These are phyloP conservation scores for Rhizoclosmatium sp. DNA, from an alignment of 192 early-diverging fungal genomes.

Conservation along the genomic window DNA sequence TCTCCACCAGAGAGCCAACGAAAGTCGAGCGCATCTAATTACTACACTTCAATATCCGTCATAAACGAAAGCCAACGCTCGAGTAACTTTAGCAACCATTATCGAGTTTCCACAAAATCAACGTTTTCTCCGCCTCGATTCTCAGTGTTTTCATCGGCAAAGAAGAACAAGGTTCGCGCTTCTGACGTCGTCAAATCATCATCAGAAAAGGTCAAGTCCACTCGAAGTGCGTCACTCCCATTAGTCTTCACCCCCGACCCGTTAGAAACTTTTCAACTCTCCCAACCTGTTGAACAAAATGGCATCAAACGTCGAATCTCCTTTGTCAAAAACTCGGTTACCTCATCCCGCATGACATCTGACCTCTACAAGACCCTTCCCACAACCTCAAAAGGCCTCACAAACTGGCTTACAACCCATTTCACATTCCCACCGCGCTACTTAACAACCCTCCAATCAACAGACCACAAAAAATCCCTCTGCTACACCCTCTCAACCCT, in stretches of 20 bases:
- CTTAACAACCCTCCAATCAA: background rate
- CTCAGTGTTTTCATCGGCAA: background rate
- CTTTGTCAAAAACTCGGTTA: background rate
- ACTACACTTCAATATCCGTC: no score
- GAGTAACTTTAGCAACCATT: no score
- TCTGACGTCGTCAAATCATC: background rate
- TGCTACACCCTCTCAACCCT: constrained; percentile 5
- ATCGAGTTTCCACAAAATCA: no score
- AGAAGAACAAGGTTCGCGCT: background rate
- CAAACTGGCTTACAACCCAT: background rate
- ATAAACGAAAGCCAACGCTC: no score
- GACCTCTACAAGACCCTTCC: background rate
- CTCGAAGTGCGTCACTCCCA: background rate
- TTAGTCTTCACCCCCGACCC: background rate
- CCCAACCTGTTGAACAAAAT: background rate
- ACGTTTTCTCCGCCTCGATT: background rate
- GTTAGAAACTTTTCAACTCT: background rate
- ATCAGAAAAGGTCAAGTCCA: background rate
- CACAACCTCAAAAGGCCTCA: background rate
- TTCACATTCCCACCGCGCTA: constrained; percentile 10
- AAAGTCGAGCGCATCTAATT: no score
- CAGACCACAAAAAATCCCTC: background rate
- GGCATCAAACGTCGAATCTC: background rate
- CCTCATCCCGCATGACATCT: background rate
- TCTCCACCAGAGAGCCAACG: no score